Evolutionary conservation across 768 basidiomycete genomes (phyloP), one percentile per base, ranked within the genome.

Genomic region (Butyriboletus loyo): DNA sequence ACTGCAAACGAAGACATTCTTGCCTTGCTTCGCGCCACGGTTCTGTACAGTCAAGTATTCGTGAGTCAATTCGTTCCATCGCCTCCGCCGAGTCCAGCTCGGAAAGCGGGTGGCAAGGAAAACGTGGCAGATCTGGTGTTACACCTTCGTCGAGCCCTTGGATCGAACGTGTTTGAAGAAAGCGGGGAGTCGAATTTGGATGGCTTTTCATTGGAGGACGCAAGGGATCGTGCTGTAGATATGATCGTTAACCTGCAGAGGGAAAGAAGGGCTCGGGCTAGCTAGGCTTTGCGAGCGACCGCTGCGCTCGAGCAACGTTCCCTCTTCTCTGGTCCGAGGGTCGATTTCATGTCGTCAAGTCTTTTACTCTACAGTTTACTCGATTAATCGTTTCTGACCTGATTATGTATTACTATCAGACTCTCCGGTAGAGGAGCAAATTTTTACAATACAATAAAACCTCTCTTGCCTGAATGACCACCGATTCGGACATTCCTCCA

Each of bases 221-320:
- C 87, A 42, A 76, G 84, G 51, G 89, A 91, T 67, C 71, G 77
- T n/a, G 84, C 83, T 32, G 86, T 89, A 42, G 89, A 92, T 71
- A 74, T 85, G 74, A 74, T 90, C 42, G 75, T 79, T 4, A 72
- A 71, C 49, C 56, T 64, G 27, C 72, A 64, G 61, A 61, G 44
- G 59, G 61, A 48, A 63, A 67, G 46, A 65, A 66, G 38, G 69
- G 46, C 39, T 3, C 50, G 50, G 24, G 19, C 37, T 21, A 49
- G 57, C n/a, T 65, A 56, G 37, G 24, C 32, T 7, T 19, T 15
- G 15, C 15, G 50, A 27, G 37, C 6, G 13, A 14, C 32, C 17
- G 32, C 25, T 38, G n/a, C 13, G 17, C 40, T 30, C 43, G 22
- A 17, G 11, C 8, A 48, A 32, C 8, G 5, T 5, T 22, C 22